Evolutionary conservation across 2,329 filamentous ascomycete genomes (phyloP).

Genomic region (Teratosphaeria zuluensis): DNA sequence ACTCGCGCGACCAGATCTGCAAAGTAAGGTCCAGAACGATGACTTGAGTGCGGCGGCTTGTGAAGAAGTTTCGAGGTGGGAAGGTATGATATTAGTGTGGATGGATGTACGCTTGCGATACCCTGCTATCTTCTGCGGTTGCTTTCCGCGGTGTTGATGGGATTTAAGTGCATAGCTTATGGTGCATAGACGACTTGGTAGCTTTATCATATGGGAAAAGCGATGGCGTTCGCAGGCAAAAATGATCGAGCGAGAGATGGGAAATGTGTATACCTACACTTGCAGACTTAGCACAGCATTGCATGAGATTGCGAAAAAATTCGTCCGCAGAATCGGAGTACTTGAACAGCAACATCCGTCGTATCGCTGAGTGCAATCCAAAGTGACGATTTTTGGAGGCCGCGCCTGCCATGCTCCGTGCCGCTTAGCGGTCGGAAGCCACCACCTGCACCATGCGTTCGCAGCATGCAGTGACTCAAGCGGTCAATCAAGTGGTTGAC

Average conservation of each 20-base stretch:
- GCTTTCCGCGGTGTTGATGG: neutral
- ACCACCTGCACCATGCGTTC: too few relatives aligned
- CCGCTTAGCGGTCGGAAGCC: too few relatives aligned
- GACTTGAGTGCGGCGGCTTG: neutral
- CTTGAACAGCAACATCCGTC: too few relatives aligned
- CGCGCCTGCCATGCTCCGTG: too few relatives aligned
- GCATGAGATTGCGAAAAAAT: too few relatives aligned
- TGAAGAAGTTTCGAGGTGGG: neutral
- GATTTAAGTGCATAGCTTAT: neutral
- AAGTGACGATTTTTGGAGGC: too few relatives aligned
- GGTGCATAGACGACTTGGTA: neutral
- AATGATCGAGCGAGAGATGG: neutral
- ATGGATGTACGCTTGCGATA: neutral
- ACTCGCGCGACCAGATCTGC: neutral
- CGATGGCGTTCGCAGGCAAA: neutral
- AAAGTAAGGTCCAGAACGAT: neutral
- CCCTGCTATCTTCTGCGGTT: neutral
- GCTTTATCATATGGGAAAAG: neutral
- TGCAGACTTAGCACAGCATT: too few relatives aligned
- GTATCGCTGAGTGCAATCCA: too few relatives aligned
- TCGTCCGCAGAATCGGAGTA: too few relatives aligned
- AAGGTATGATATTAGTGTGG: neutral
- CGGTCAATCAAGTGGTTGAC: too few relatives aligned
- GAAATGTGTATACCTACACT: too few relatives aligned
- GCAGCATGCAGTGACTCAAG: too few relatives aligned